Evolutionary conservation across 768 basidiomycete species (phyloP).

Genomic region (Hygrophorus pudorinus): DNA sequence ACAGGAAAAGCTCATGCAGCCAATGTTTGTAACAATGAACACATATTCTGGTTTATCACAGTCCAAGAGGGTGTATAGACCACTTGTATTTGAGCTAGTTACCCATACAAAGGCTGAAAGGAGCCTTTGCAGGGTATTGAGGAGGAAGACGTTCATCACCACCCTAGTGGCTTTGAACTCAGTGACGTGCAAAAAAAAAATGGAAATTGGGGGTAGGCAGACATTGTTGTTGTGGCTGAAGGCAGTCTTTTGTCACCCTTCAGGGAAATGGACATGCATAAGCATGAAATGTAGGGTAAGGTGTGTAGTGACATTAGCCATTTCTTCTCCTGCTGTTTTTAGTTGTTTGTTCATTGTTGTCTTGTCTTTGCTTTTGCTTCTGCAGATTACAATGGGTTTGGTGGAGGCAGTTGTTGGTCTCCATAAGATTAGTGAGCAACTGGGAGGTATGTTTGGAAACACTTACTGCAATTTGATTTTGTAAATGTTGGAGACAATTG

Average conservation of each 20-base stretch:
- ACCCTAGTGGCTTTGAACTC: slow-evolving; percentile 55
- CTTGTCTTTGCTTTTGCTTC: too few species aligned
- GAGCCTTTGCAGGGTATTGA: slow-evolving; percentile 52
- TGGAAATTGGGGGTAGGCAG: slow-evolving; percentile 35
- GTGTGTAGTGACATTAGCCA: slow-evolving; percentile 16
- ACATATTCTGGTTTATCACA: slow-evolving; percentile 60
- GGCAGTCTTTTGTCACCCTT: slow-evolving; percentile 19
- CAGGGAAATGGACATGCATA: slow-evolving; percentile 56
- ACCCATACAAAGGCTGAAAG: slow-evolving; percentile 67
- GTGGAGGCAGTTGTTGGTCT: too few species aligned
- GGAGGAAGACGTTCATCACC: slow-evolving; percentile 70
- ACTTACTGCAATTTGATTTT: too few species aligned
- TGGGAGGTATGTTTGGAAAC: too few species aligned
- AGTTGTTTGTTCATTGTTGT: too few species aligned
- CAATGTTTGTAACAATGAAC: slow-evolving; percentile 64
- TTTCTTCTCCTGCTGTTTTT: too few species aligned
- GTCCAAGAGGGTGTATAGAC: slow-evolving; percentile 54
- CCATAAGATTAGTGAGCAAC: too few species aligned
- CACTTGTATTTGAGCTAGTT: slow-evolving; percentile 41
- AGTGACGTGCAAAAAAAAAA: slow-evolving; percentile 51
- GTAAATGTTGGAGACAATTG: too few species aligned
- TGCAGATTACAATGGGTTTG: too few species aligned
- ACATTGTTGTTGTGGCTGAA: slow-evolving; percentile 13
- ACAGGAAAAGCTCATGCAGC: slow-evolving; percentile 43
- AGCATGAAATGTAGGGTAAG: slow-evolving; percentile 64